Evolutionary conservation across 1,284 basidiomycete species (phyloP), one percentile per base, ranked within the genome.

Genomic region (Kwoniella shivajii): DNA sequence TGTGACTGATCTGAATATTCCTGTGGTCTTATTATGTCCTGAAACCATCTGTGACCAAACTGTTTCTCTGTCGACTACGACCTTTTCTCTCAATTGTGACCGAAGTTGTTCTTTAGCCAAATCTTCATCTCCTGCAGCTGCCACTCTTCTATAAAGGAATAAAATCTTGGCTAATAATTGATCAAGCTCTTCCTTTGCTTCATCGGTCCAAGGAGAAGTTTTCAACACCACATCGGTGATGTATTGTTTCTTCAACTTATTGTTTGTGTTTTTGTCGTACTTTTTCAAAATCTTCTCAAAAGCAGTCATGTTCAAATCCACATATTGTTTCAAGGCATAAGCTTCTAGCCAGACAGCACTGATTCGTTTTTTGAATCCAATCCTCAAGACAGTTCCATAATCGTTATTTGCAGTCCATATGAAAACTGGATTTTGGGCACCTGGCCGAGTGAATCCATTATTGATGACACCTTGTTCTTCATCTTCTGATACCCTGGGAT

Each of bases 251-350:
- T 95, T 89, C 61, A 97, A 84, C 72, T 88, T 84, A 61, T 84
- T 89, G 64, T 88, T 86, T 1, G 88, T 92, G 63, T 96, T 90
- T 78, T 98, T 98, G 83, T 98, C 95, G 72, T 96, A 97, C 88
- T 98, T 98, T 78, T 99, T 99, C 69, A 97, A 75, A 37, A 97
- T 95, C 82, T 99, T 98, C 68, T 92, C 86, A 79, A 98, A 92
- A 0, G 94, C 96, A 0, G 90, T 90, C 71, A 91, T 84, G 78
- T 99, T 99, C 54, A 98, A 82, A 68, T 97, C 90, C 47, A 93
- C 87, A 67, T 93, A 99, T n/a, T 92, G 89, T 74, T 85, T 86
- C 55, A 98, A 83, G 34, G 90, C 88, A n/a, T 88, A 88, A 44
- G 89, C 82, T 1, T 86, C 82, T 38, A 93, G 87, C 75, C 90